A percentile compares a stretch with the other conserved stretches of the same genome.
These are phyloP conservation scores for Dryas integrifolia DNA, from an alignment of 331 rosid species.

Conservation along the genomic window DNA sequence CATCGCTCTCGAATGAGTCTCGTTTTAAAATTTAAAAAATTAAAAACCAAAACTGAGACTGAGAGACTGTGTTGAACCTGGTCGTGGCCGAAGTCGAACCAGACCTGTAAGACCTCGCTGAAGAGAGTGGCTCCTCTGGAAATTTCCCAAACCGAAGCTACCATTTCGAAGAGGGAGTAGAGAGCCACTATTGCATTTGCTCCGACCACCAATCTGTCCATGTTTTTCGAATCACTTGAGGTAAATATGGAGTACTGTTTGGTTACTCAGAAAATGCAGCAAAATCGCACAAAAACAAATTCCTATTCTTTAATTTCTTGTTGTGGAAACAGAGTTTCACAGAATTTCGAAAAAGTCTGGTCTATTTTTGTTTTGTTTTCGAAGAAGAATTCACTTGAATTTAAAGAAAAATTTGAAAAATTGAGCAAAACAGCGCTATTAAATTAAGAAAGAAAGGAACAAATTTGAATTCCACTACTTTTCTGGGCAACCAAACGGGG, in stretches of 20 bases:
- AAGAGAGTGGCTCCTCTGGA: slow-evolving; percentile 79
- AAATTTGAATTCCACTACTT: not conserved
- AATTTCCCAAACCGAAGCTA: slow-evolving; percentile 88
- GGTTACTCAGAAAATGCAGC: slow-evolving; percentile 15
- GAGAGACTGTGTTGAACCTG: slow-evolving; percentile 51
- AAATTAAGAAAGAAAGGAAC: not conserved
- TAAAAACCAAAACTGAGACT: not conserved
- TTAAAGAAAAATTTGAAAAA: not conserved
- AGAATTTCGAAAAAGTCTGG: too few species aligned
- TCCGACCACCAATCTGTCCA: slow-evolving; percentile 73
- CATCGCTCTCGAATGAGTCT: slow-evolving; percentile 4
- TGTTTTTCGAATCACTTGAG: not conserved
- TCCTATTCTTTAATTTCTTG: not conserved
- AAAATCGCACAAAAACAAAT: not conserved
- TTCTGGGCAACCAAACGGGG: slow-evolving; percentile 10
- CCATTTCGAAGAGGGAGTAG: slow-evolving; percentile 83
- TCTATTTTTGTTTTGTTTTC: not conserved
- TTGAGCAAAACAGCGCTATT: not conserved
- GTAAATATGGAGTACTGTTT: not conserved
- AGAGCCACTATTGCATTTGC: slow-evolving; percentile 79
- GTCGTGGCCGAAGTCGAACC: slow-evolving; percentile 99
- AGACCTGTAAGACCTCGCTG: slow-evolving; percentile 78
- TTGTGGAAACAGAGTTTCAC: too few species aligned
- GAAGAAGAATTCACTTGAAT: not conserved
- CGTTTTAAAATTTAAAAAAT: not conserved